Conservation (phyloP, 1,139 yeast genomes). For the Taphrina confusa region DNA sequence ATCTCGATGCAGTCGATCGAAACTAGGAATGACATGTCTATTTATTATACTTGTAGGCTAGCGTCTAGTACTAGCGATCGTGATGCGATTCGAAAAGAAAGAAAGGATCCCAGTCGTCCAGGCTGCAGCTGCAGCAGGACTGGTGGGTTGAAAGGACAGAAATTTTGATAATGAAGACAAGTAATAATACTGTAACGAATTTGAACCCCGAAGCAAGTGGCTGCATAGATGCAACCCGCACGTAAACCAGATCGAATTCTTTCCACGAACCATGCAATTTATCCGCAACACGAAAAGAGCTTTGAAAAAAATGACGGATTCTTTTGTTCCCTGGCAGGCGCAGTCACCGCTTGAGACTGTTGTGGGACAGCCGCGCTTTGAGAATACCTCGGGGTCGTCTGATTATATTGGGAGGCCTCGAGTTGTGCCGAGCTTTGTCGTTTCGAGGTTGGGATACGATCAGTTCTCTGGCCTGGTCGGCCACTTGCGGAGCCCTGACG, state of each 20-base stretch:
- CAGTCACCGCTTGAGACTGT: slow-evolving; percentile 4
- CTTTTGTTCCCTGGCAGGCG: not conserved
- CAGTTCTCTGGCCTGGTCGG: slow-evolving; percentile 13
- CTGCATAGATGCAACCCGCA: too few species aligned
- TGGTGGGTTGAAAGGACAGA: not conserved
- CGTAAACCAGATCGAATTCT: too few species aligned
- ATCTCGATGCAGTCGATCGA: too few species aligned
- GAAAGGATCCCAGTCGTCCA: too few species aligned
- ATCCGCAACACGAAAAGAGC: slow-evolving; percentile 15
- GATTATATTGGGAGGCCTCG: not conserved
- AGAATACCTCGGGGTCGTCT: not conserved
- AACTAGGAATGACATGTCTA: too few species aligned
- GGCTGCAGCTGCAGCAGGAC: too few species aligned
- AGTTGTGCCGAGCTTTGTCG: slow-evolving; percentile 3
- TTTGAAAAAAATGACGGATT: slow-evolving; percentile 13
- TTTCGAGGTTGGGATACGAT: slow-evolving; percentile 2
- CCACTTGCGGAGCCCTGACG: slow-evolving; percentile 12
- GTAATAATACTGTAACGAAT: too few species aligned
- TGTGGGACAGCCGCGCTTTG: slow-evolving; percentile 3
- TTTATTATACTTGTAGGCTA: not conserved
- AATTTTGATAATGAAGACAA: slow-evolving; percentile 3
- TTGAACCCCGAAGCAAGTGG: too few species aligned
- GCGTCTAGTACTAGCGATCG: not conserved
- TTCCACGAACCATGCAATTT: too few species aligned
- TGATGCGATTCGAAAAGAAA: not conserved